phyloP scores from a whole-genome alignment of 345 rosid genomes.

The Citrus unshiu region DNA sequence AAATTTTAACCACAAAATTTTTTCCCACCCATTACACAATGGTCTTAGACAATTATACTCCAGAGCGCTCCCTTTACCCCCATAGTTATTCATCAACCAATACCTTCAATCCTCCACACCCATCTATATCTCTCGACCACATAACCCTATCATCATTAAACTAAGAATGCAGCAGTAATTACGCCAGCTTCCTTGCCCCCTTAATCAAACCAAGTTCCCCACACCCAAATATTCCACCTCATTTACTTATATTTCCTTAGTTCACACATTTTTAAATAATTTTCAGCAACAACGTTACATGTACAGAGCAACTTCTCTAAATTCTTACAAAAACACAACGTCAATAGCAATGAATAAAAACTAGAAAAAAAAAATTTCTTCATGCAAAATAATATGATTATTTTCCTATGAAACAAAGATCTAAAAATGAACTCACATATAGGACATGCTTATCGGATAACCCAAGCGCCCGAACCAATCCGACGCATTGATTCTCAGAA shows the following conservation, averaged over 20 bases:
- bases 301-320: neutral
- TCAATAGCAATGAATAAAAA: neutral
- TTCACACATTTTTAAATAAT: neutral
- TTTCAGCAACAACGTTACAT: neutral
- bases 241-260: neutral
- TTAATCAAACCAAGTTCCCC: neutral
- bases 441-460: conserved; percentile 57
- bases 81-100: neutral
- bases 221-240: neutral
- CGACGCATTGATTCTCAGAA: conserved; percentile 92
- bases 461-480: conserved; percentile 85
- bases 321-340: neutral
- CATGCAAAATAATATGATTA: neutral
- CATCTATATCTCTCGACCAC: neutral
- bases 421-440: conserved; percentile 49
- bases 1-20: too few species aligned
- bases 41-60: too few species aligned
- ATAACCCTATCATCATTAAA: neutral
- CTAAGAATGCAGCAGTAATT: neutral
- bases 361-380: neutral
- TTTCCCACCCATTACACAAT: too few species aligned
- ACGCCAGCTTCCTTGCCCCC: neutral
- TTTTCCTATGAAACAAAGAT: neutral
- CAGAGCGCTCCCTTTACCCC: too few species aligned
- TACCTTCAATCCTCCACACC: neutral